A percentile compares a stretch with the other conserved stretches of the same genome.
These are phyloP conservation scores for Coniochaeta prunicola DNA, from an alignment of 2,329 filamentous ascomycete species.

Conservation along the genomic window DNA sequence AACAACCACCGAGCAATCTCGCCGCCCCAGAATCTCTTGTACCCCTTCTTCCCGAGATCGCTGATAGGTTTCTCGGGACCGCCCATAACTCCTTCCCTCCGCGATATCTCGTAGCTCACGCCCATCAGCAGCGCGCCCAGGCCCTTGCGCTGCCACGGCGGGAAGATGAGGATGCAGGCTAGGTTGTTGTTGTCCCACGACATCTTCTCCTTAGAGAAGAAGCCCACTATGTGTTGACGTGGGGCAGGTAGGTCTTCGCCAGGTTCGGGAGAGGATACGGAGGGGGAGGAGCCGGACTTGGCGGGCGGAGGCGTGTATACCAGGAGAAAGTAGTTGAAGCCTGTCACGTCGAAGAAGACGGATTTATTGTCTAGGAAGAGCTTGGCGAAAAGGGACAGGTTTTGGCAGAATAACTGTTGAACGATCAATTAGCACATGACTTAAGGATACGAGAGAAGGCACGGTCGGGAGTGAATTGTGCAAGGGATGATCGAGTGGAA, in stretches of 20 bases:
- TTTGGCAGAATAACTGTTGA: constrained; percentile 81
- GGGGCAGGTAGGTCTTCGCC: constrained; percentile 6
- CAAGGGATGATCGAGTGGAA: neutral
- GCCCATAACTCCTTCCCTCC: constrained; percentile 74
- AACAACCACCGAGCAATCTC: constrained; percentile 69
- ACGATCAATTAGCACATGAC: no score
- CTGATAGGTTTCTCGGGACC: constrained; percentile 93
- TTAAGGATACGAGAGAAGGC: no score
- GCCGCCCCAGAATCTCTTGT: constrained; percentile 78
- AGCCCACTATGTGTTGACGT: constrained; percentile 67
- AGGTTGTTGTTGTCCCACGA: constrained; percentile 99
- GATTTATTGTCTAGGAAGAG: constrained; percentile 97
- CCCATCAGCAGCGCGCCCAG: constrained; percentile 87
- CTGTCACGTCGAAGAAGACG: constrained; percentile 92
- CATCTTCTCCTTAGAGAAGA: constrained; percentile 98
- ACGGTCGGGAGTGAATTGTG: neutral
- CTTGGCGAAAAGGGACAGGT: constrained; percentile 92
- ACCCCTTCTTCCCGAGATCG: constrained; percentile 75
- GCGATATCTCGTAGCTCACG: constrained; percentile 85
- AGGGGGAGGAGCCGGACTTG: neutral
- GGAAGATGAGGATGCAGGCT: constrained; percentile 92
- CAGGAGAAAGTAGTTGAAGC: constrained; percentile 91
- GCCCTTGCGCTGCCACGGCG: constrained; percentile 88
- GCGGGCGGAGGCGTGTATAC: constrained; percentile 56
- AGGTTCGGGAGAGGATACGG: constrained; percentile 3